Evolutionary conservation across 805 yeast genomes (phyloP), one percentile per base, ranked within the genome.

Genomic region (Candida wancherniae): DNA sequence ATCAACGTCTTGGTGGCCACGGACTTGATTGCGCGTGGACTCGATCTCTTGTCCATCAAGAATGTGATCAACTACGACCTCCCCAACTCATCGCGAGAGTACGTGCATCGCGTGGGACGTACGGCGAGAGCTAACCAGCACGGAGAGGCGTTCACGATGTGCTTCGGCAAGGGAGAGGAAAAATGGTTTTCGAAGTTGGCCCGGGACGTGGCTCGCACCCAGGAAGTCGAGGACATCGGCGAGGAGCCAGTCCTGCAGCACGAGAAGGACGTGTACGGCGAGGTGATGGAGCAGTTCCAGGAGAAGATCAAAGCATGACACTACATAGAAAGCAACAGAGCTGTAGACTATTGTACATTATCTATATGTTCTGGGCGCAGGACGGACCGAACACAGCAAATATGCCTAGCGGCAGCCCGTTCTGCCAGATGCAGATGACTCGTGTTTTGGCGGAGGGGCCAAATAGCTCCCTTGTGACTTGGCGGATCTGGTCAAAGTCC

Each of bases 101-200:
- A 92, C 45, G 86, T 92, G 16, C 99, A 92, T 58, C 73, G 99
- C 49, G 86, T 87, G 22, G 99, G 99, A 23, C 79, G 99, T 64
- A 88, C 97, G 0, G 97, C 97, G 2, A 77, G 99, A 61, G 99
- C 98, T 2, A 80, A 82, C 30, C 73, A 77, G 20, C 31, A 44
- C 1, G 99, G 99, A 52, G 61, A 63, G 21, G 95, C 95, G 0
- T 73, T 78, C 52, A 82, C 77, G 27, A 54, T 90, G 15, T 66
- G 79, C n/a, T 67, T 77, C 36, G 94, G 95, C 17, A 75, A 74
- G 33, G 88, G 87, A 31, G 97, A 92, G 47, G 67, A 63, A 29
- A 77, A 69, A 43, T 82, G 84, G 81, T 69, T 70, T 37, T 63
- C 64, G 29, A 69, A 57, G 33, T 47, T 71, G 18, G 67, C 67